phyloP scores from a whole-genome alignment of 805 yeast genomes.

The Nakazawaea peltata region DNA sequence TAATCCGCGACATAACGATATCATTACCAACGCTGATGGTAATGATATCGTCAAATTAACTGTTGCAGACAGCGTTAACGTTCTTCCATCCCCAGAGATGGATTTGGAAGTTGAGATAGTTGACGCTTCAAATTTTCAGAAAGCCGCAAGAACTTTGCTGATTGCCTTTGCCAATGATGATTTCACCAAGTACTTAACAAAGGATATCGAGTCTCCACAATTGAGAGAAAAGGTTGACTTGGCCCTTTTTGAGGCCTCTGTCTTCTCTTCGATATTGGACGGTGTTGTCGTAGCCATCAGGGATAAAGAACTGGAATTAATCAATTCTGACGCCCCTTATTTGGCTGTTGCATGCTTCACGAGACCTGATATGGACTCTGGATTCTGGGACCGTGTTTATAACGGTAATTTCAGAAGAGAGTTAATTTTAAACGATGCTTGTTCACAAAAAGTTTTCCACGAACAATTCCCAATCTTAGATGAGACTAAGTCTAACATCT shows the following conservation, averaged over 20 bases:
- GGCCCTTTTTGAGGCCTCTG: constrained; percentile 45
- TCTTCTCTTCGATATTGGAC: constrained; percentile 39
- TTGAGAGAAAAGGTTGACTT: constrained; percentile 34
- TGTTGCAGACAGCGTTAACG: background rate
- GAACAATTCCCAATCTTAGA: constrained; percentile 41
- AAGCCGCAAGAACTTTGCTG: constrained; percentile 46
- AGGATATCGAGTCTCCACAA: constrained; percentile 26
- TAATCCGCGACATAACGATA: constrained; percentile 13
- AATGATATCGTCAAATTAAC: constrained; percentile 31
- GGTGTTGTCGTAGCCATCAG: constrained; percentile 45
- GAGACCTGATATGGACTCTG: constrained; percentile 18
- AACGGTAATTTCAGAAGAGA: constrained; percentile 9
- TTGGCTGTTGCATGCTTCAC: constrained; percentile 48
- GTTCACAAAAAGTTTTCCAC: constrained; percentile 40
- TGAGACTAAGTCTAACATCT: constrained; percentile 32
- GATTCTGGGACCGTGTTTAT: constrained; percentile 11
- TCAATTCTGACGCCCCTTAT: constrained; percentile 33
- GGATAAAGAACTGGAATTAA: constrained; percentile 35
- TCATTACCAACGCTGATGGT: constrained; percentile 35
- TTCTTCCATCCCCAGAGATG: too few species aligned
- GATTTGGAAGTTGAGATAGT: constrained; percentile 15
- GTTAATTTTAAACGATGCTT: constrained; percentile 26
- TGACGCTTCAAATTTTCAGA: constrained; percentile 35
- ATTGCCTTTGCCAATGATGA: constrained; percentile 49
- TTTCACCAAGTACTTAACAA: constrained; percentile 41